A percentile compares a stretch with the other conserved stretches of the same genome.
These are phyloP conservation scores for Myochromella boudieri DNA, from an alignment of 768 basidiomycete genomes.

Conservation along the genomic window DNA sequence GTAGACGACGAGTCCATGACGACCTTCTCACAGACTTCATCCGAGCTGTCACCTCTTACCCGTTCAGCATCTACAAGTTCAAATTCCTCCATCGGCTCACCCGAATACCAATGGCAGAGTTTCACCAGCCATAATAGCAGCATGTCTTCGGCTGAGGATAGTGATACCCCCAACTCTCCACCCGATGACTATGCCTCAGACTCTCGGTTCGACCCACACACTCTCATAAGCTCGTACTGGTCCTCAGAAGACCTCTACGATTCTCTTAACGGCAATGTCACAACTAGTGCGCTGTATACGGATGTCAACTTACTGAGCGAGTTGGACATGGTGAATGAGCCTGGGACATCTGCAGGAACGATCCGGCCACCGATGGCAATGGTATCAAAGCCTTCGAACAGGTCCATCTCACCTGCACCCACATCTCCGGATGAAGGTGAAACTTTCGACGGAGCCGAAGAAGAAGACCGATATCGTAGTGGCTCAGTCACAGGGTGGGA, in stretches of 20 bases:
- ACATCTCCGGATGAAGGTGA: conserved; percentile 15
- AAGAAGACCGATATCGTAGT: conserved; percentile 18
- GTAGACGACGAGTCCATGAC: conserved; percentile 22
- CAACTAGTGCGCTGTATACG: conserved; percentile 10
- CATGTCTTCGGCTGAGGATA: conserved; percentile 25
- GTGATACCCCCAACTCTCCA: conserved; percentile 24
- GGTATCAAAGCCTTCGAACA: conserved; percentile 12
- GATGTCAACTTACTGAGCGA: conserved; percentile 16
- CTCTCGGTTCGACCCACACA: conserved; percentile 18
- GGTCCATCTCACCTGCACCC: conserved; percentile 1
- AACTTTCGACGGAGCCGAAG: conserved; percentile 25
- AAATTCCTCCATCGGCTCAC: conserved; percentile 32
- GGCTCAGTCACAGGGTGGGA: conserved; percentile 9
- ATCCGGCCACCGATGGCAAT: no score
- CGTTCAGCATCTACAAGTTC: conserved; percentile 41
- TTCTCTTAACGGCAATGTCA: conserved; percentile 8
- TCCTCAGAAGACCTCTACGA: conserved; percentile 16
- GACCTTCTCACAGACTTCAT: conserved; percentile 28
- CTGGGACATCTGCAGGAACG: conserved; percentile 48
- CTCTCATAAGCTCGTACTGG: conserved; percentile 22
- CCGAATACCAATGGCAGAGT: conserved; percentile 15
- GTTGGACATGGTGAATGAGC: conserved; percentile 29
- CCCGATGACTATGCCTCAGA: conserved; percentile 23
- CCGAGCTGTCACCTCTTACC: conserved; percentile 37
- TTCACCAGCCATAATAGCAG: conserved; percentile 14